A percentile compares a stretch with the other conserved stretches of the same genome.
Evolutionary conservation across 306 rosid species (phyloP).

Genomic region (Oxytropis ochrocephala): DNA sequence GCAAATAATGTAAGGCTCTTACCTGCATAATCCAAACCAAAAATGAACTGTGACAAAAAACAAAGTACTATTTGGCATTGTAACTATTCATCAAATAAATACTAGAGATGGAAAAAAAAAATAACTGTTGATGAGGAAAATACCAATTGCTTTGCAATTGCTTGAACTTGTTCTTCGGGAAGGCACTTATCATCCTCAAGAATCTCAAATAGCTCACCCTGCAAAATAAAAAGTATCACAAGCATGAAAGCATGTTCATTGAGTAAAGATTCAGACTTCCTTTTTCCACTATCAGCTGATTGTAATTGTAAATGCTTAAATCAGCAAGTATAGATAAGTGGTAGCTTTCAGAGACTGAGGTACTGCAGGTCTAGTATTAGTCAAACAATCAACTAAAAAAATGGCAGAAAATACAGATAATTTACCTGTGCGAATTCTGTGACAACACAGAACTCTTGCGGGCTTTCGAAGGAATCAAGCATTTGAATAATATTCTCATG

Average conservation of each 20-base stretch:
- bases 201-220: slow-evolving; percentile 98
- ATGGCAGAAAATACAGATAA: slow-evolving; percentile 25
- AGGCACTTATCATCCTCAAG: slow-evolving; percentile 98
- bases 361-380: neutral
- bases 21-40: slow-evolving; percentile 52
- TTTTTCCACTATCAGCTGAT: neutral
- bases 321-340: neutral
- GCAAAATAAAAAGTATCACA: slow-evolving; percentile 20
- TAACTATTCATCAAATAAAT: neutral
- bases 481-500: slow-evolving; percentile 91
- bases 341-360: slow-evolving; percentile 6
- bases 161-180: slow-evolving; percentile 99
- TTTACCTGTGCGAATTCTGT: slow-evolving; percentile 93
- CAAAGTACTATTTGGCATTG: neutral
- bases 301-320: neutral
- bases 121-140: neutral
- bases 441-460: slow-evolving; percentile 95
- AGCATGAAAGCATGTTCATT: slow-evolving; percentile 3
- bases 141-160: slow-evolving; percentile 98
- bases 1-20: slow-evolving; percentile 85
- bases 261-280: neutral
- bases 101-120: neutral
- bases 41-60: neutral
- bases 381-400: neutral
- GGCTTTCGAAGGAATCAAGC: slow-evolving; percentile 98